Evolutionary conservation across 352 stramenopile species (phyloP).

Genomic region (Pythium myriotylum): DNA sequence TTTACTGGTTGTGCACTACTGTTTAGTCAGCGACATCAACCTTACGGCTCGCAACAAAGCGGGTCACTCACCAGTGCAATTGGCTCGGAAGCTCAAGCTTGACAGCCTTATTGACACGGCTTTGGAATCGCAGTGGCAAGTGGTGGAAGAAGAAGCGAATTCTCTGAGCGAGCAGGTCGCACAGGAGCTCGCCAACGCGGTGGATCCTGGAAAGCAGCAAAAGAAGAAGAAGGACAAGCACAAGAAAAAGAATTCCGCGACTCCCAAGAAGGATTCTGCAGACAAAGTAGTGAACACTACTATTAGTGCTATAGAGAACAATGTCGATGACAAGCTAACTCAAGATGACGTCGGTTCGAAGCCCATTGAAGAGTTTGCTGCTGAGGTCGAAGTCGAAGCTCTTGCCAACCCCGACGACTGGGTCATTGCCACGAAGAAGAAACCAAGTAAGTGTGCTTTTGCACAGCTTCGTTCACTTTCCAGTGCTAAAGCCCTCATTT

Average conservation of each 20-base stretch:
- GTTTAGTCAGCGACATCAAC: conserved; percentile 22
- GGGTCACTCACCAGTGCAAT: conserved; percentile 37
- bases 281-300: not conserved
- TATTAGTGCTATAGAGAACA: not conserved
- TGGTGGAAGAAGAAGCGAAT: conserved; percentile 21
- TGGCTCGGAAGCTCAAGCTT: conserved; percentile 31
- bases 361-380: not conserved
- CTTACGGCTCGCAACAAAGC: conserved; percentile 36
- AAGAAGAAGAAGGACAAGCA: conserved; percentile 45
- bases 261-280: conserved; percentile 33
- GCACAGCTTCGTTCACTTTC: not conserved
- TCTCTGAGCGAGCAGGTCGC: conserved; percentile 26
- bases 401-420: conserved; percentile 20
- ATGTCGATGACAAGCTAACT: not conserved
- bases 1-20: not conserved
- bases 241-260: conserved; percentile 31
- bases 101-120: conserved; percentile 16
- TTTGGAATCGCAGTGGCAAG: conserved; percentile 28
- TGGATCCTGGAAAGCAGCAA: conserved; percentile 1
- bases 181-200: conserved; percentile 13
- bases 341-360: not conserved
- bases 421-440: conserved; percentile 31
- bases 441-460: conserved; percentile 25
- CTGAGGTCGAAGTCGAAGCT: not conserved
- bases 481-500: not conserved